Evolutionary conservation across 345 rosid species (phyloP).

Genomic region (Citrus cavaleriei): DNA sequence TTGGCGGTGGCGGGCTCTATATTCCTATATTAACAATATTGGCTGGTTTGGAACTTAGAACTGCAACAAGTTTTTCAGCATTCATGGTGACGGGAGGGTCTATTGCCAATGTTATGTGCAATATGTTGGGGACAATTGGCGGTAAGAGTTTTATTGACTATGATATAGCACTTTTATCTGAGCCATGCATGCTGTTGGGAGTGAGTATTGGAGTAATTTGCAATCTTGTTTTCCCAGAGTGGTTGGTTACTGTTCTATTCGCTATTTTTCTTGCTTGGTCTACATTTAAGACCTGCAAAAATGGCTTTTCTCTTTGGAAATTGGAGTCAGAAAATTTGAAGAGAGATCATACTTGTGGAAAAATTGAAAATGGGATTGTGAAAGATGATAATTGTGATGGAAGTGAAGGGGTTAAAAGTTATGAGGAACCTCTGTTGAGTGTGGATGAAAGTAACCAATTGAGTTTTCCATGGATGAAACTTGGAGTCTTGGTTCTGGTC

Average conservation of each 20-base stretch:
- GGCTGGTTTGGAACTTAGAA: constrained; percentile 70
- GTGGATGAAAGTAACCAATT: constrained; percentile 12
- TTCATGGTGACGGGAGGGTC: constrained; percentile 97
- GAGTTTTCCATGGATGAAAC: constrained; percentile 64
- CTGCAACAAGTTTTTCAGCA: constrained; percentile 80
- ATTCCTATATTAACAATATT: constrained; percentile 71
- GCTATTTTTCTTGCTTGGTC: constrained; percentile 77
- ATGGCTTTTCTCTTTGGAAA: constrained; percentile 59
- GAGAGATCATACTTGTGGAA: constrained; percentile 19
- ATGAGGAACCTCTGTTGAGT: constrained; percentile 42
- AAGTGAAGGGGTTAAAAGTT: constrained; percentile 21
- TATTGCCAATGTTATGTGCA: constrained; percentile 59
- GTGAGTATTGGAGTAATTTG: constrained; percentile 82
- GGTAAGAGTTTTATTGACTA: constrained; percentile 51
- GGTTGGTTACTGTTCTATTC: constrained; percentile 73
- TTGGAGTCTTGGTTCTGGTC: constrained; percentile 54
- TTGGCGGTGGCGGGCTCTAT: constrained; percentile 87
- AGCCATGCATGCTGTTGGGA: constrained; percentile 86
- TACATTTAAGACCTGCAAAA: constrained; percentile 67
- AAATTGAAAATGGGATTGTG: constrained; percentile 34
- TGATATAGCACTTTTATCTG: constrained; percentile 70
- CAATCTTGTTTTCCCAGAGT: constrained; percentile 73
- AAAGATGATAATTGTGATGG: constrained; percentile 12
- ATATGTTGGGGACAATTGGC: constrained; percentile 37
- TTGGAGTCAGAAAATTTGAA: constrained; percentile 48